Conservation (phyloP, 2,329 filamentous ascomycete genomes). For the Xylaria sp. region DNA sequence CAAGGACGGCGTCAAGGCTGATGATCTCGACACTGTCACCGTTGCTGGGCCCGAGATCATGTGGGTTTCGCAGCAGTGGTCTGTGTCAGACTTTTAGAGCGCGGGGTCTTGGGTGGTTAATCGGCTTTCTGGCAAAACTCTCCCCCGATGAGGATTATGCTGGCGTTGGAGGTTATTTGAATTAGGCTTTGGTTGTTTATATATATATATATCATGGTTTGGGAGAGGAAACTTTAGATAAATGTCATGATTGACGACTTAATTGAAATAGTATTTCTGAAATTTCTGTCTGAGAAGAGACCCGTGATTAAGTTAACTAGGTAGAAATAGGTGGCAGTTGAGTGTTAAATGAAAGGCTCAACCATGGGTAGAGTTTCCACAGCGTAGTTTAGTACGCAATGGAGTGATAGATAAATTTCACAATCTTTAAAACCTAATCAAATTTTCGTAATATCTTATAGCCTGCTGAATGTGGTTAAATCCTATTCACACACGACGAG, state of each 20-base stretch:
- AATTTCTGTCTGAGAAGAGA: not conserved
- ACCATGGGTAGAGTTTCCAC: not conserved
- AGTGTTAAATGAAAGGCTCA: not conserved
- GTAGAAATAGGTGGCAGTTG: not conserved
- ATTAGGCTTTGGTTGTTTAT: not conserved
- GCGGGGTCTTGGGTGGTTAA: not conserved
- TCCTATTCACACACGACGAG: not conserved
- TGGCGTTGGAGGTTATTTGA: conserved; percentile 20
- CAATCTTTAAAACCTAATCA: not conserved
- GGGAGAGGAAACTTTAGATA: conserved; percentile 2
- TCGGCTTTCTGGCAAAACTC: not conserved
- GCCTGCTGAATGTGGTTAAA: no score
- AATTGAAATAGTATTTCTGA: conserved; percentile 2
- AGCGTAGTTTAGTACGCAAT: no score
- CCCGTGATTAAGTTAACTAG: not conserved
- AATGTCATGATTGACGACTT: conserved; percentile 12
- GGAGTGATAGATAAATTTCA: not conserved
- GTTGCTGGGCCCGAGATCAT: conserved; percentile 53
- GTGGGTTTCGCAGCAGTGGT: conserved; percentile 49
- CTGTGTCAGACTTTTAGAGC: conserved; percentile 21
- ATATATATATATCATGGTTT: not conserved
- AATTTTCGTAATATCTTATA: not conserved
- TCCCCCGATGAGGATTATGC: not conserved
- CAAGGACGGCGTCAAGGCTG: conserved; percentile 39
- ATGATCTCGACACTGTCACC: conserved; percentile 41